These are phyloP conservation scores for Scedosporium dehoogii DNA, from an alignment of 2,329 filamentous ascomycete species.

Conservation along the genomic window DNA sequence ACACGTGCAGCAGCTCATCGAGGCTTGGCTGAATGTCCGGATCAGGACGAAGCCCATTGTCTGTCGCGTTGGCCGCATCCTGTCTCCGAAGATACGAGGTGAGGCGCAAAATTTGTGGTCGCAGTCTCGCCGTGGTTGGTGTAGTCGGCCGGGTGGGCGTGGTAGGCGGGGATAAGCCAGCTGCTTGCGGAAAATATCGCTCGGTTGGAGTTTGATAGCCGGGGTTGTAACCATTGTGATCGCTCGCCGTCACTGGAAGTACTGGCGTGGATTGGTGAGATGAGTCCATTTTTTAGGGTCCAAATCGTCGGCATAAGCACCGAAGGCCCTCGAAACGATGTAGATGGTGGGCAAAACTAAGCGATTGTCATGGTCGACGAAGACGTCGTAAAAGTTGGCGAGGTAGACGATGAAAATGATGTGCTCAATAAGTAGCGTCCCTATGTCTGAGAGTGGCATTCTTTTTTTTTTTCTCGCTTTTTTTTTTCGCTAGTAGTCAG, in stretches of 20 bases:
- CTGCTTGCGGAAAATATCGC: background rate
- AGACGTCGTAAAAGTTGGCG: background rate
- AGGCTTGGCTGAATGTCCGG: constrained; percentile 13
- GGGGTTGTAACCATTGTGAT: background rate
- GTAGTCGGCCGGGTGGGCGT: too few species aligned
- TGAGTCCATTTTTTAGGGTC: background rate
- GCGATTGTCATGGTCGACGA: background rate
- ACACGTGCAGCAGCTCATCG: constrained; percentile 23
- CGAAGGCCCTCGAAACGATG: background rate
- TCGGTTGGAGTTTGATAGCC: background rate
- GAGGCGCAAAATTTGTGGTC: background rate
- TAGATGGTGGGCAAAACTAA: background rate
- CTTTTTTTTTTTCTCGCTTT: too few species aligned
- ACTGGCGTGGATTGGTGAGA: background rate
- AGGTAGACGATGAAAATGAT: background rate
- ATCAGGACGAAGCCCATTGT: background rate
- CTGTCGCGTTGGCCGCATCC: background rate
- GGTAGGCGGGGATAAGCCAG: background rate
- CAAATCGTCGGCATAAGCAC: background rate
- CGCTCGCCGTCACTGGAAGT: background rate
- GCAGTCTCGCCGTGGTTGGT: background rate
- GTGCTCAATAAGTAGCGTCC: background rate
- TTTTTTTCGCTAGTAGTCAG: background rate
- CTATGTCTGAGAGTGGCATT: background rate
- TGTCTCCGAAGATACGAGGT: background rate